Evolutionary conservation across 2,329 filamentous ascomycete genomes (phyloP).

Genomic region (Helotiales sp.): DNA sequence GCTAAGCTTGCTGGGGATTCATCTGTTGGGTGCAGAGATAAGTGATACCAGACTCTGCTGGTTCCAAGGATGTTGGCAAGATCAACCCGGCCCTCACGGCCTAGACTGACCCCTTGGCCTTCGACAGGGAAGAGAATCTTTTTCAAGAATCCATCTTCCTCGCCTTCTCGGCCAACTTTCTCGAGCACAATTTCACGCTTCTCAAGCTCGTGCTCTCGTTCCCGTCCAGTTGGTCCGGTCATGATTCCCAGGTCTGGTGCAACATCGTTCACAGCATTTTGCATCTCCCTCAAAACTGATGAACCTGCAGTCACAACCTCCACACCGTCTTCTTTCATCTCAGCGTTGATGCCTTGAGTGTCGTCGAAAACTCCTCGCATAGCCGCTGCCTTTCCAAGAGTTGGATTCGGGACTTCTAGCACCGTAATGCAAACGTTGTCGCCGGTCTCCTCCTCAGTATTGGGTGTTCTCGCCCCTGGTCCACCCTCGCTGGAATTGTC

Average conservation of each 20-base stretch:
- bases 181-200: constrained; percentile 82
- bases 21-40: constrained; percentile 89
- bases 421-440: constrained; percentile 90
- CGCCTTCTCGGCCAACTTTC: constrained; percentile 79
- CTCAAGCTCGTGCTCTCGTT: constrained; percentile 77
- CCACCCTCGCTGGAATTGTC: constrained; percentile 68
- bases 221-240: constrained; percentile 64
- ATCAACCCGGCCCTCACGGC: constrained; percentile 76
- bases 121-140: constrained; percentile 77
- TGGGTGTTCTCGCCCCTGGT: constrained; percentile 61
- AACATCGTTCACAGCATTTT: constrained; percentile 73
- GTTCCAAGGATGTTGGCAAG: constrained; percentile 72
- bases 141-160: constrained; percentile 80
- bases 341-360: constrained; percentile 85
- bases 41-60: constrained; percentile 93
- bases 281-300: constrained; percentile 85
- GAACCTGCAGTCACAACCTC: constrained; percentile 72
- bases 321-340: constrained; percentile 96
- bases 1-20: constrained; percentile 75
- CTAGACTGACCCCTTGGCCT: constrained; percentile 77
- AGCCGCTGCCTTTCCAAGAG: constrained; percentile 82
- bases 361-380: constrained; percentile 94
- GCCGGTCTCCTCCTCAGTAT: constrained; percentile 67
- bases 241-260: constrained; percentile 78
- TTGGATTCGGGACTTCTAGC: constrained; percentile 78